phyloP scores from a whole-genome alignment of 805 yeast species.

The Saccharomycopsis malanga region DNA sequence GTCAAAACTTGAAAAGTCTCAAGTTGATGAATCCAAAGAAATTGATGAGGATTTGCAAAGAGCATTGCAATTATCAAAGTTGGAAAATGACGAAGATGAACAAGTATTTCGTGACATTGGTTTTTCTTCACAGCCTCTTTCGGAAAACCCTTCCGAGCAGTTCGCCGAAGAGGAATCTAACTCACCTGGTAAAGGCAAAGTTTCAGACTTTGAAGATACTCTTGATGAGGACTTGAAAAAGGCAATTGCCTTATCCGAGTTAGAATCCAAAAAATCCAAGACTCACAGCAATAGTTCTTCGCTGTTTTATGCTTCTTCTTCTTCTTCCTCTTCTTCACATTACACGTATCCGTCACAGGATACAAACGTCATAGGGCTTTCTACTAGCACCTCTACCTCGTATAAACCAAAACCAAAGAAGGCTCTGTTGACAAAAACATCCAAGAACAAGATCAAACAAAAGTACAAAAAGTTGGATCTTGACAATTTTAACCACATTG shows the following conservation, averaged over 20 bases:
- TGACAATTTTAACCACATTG: not conserved
- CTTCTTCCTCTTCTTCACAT: not conserved
- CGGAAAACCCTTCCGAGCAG: too few relatives aligned
- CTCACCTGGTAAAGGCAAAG: not conserved
- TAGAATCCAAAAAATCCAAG: not conserved
- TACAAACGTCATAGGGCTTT: too few relatives aligned
- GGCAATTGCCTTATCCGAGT: too few relatives aligned
- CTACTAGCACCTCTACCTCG: not conserved
- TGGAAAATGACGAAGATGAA: not conserved
- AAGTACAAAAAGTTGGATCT: not conserved
- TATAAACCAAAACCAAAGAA: not conserved
- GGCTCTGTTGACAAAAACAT: not conserved
- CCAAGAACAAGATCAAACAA: constrained; percentile 4
- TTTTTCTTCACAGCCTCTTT: too few relatives aligned
- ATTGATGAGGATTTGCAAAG: constrained; percentile 11
- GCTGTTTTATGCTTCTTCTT: not conserved
- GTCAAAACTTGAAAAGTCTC: not conserved
- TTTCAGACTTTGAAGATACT: too few relatives aligned
- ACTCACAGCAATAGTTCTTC: not conserved
- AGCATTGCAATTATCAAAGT: constrained; percentile 15
- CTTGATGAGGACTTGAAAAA: too few relatives aligned
- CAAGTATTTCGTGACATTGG: too few relatives aligned
- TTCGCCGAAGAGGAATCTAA: not conserved
- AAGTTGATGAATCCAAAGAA: not conserved
- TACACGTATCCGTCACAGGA: too few relatives aligned